Conservation (phyloP, 495 filamentous ascomycete genomes). For the Penicillium flavigenum region DNA sequence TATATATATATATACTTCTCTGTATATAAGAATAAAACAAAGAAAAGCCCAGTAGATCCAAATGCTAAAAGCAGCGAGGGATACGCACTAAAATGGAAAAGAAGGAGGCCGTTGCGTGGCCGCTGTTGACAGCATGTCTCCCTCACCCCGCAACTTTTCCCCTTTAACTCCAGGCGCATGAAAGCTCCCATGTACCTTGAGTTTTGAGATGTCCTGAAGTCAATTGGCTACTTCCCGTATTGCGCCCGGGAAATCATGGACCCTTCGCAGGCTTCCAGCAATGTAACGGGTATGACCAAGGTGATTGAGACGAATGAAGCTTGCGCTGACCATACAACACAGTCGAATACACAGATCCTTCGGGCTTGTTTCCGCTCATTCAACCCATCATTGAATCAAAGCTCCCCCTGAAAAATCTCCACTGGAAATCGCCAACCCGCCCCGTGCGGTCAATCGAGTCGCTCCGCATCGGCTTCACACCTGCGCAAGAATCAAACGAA, state of each 20-base stretch:
- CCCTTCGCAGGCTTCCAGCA: conserved; percentile 49
- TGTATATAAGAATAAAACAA: background rate
- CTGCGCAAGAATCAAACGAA: conserved; percentile 42
- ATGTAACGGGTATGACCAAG: conserved; percentile 48
- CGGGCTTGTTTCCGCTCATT: conserved; percentile 78
- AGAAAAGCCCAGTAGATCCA: conserved; percentile 5
- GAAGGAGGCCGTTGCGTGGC: conserved; percentile 12
- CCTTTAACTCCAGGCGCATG: conserved; percentile 3
- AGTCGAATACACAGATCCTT: conserved; percentile 83
- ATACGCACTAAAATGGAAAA: conserved; percentile 11
- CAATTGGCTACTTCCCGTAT: conserved; percentile 31
- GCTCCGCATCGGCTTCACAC: conserved; percentile 82
- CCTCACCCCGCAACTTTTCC: conserved; percentile 12
- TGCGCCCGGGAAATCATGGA: conserved; percentile 45
- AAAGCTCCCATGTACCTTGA: conserved; percentile 5
- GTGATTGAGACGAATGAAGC: conserved; percentile 1
- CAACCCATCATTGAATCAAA: conserved; percentile 71
- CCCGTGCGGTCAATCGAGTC: conserved; percentile 90
- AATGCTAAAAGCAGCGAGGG: conserved; percentile 9
- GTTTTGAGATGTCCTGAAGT: conserved; percentile 30
- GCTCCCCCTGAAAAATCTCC: conserved; percentile 86
- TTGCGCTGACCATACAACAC: conserved; percentile 12
- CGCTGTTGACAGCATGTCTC: conserved; percentile 14
- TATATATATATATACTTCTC: background rate
- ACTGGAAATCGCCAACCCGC: conserved; percentile 92